Conservation (phyloP, 1,284 basidiomycete species). For the Waitea zeae region DNA sequence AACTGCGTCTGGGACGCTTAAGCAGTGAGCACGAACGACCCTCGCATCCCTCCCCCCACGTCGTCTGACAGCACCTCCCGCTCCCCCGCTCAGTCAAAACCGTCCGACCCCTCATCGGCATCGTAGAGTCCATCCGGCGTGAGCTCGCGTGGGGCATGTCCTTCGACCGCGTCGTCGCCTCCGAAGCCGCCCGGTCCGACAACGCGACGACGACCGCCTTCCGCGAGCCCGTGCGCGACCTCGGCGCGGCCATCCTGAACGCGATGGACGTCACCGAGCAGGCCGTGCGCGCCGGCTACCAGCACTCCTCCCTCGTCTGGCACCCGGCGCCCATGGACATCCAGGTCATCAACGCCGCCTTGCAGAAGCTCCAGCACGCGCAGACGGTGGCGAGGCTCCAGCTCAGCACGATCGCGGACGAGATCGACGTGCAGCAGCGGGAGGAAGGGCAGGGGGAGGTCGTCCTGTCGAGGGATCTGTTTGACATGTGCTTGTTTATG, state of each 20-base stretch:
- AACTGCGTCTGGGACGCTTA: constrained; percentile 26
- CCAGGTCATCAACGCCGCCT: constrained; percentile 12
- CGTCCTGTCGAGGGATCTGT: too few species aligned
- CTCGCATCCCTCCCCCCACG: too few species aligned
- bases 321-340: constrained; percentile 12
- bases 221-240: constrained; percentile 14
- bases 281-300: constrained; percentile 17
- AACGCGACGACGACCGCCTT: constrained; percentile 9
- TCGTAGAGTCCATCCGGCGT: constrained; percentile 24
- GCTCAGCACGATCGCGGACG: constrained; percentile 17
- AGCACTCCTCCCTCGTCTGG: constrained; percentile 3
- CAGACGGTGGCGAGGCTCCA: constrained; percentile 16
- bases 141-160: constrained; percentile 28
- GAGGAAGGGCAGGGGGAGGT: constrained; percentile 10
- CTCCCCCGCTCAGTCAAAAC: constrained; percentile 20
- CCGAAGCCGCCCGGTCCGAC: background rate
- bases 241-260: constrained; percentile 19
- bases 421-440: constrained; percentile 14
- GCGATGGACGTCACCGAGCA: constrained; percentile 18
- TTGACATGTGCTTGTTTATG: constrained; percentile 22
- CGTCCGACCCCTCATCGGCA: constrained; percentile 25
- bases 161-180: constrained; percentile 8
- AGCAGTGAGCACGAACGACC: constrained; percentile 24
- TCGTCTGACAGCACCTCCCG: background rate
- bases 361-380: constrained; percentile 14